Evolutionary conservation across 345 rosid species (phyloP).

Genomic region (Eucalyptus curtisii): DNA sequence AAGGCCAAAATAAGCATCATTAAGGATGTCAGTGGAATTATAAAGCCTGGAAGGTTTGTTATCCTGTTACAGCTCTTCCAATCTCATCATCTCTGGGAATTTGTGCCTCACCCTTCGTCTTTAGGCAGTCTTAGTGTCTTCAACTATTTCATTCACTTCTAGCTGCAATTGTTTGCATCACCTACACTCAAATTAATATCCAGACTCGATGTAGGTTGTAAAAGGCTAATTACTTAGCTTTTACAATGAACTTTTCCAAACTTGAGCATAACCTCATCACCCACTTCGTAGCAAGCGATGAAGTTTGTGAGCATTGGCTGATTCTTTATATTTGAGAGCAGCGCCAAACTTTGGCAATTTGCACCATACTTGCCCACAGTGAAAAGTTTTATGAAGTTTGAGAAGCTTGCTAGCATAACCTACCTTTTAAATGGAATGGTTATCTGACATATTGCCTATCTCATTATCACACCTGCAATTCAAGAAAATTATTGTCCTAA

Average conservation of each 20-base stretch:
- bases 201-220: background rate
- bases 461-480: background rate
- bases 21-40: slow-evolving; percentile 35
- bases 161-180: background rate
- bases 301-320: background rate
- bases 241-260: background rate
- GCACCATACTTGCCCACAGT: background rate
- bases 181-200: background rate
- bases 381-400: background rate
- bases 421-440: background rate
- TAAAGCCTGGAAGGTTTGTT: slow-evolving; percentile 59
- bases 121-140: background rate
- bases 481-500: background rate
- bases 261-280: background rate
- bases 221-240: background rate
- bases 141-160: background rate
- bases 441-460: background rate
- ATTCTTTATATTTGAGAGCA: background rate
- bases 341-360: background rate
- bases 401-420: background rate
- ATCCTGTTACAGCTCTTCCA: background rate
- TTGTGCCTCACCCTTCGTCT: background rate
- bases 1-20: slow-evolving; percentile 45
- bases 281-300: background rate
- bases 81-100: background rate